Percentiles rank a stretch among this genome's conserved stretches.
phyloP scores from a whole-genome alignment of 495 filamentous ascomycete species.

The Aspergillus cavernicola region DNA sequence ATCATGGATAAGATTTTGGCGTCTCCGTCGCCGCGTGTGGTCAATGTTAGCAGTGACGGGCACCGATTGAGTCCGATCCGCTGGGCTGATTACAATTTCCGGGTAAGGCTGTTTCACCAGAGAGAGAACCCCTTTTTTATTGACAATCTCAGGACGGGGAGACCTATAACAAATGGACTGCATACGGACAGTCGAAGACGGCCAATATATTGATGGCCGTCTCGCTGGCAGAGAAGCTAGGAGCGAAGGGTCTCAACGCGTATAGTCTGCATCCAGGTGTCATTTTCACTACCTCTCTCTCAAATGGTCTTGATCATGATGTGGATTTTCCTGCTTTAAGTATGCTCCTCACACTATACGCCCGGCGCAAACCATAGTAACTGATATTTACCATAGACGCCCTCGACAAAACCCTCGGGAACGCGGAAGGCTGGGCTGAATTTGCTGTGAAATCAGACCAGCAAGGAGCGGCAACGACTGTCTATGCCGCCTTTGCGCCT shows the following conservation, averaged over 20 bases:
- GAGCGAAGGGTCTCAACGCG: conserved; percentile 2
- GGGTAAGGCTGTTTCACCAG: too few relatives aligned
- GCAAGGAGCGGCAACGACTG: conserved; percentile 53
- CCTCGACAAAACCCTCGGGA: conserved; percentile 14
- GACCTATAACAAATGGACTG: conserved; percentile 36
- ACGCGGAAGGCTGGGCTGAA: conserved; percentile 29
- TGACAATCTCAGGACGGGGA: conserved; percentile 37
- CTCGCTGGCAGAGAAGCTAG: conserved; percentile 28
- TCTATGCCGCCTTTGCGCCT: conserved; percentile 57
- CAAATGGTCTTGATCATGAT: not conserved
- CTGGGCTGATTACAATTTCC: conserved; percentile 56
- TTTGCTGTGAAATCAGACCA: conserved; percentile 42
- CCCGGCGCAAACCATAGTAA: not conserved
- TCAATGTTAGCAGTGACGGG: conserved; percentile 33
- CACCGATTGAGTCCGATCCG: conserved; percentile 40
- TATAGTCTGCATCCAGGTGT: conserved; percentile 45
- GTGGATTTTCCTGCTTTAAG: conserved; percentile 23
- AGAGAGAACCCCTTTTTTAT: too few relatives aligned
- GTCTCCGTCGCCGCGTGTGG: conserved; percentile 18
- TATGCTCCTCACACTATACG: conserved; percentile 13
- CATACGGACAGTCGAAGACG: conserved; percentile 53
- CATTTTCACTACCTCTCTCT: not conserved
- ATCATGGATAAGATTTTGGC: conserved; percentile 45
- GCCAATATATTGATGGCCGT: conserved; percentile 48
- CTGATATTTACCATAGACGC: conserved; percentile 4